Evolutionary conservation across 1,284 basidiomycete genomes (phyloP).

Genomic region (Meripilus lineatus): DNA sequence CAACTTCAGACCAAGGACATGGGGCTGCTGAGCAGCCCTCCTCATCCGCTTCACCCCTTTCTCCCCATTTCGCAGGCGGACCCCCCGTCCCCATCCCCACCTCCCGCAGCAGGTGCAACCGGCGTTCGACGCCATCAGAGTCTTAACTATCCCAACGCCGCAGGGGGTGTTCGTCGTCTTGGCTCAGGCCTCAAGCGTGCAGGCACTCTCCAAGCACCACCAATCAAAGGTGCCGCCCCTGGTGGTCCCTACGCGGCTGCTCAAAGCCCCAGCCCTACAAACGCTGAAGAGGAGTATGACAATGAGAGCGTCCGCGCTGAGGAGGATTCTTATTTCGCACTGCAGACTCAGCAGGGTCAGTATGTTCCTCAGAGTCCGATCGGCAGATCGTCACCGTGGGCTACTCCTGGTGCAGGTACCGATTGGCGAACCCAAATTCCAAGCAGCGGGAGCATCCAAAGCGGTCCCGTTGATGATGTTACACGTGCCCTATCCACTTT

Average conservation of each 20-base stretch:
- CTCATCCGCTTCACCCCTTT: slow-evolving; percentile 51
- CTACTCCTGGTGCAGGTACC: slow-evolving; percentile 35
- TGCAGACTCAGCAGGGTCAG: slow-evolving; percentile 30
- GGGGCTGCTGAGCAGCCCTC: slow-evolving; percentile 46
- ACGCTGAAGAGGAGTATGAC: slow-evolving; percentile 55
- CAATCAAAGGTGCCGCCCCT: slow-evolving; percentile 22
- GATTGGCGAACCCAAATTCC: slow-evolving; percentile 57
- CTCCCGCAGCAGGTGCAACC: slow-evolving; percentile 57
- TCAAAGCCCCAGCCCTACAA: slow-evolving; percentile 40
- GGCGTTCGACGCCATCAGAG: slow-evolving; percentile 75
- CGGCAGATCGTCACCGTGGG: slow-evolving; percentile 65
- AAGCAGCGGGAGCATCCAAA: slow-evolving; percentile 21
- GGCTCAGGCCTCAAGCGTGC: slow-evolving; percentile 61
- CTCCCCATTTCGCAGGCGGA: slow-evolving; percentile 47
- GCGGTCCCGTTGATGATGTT: slow-evolving; percentile 62
- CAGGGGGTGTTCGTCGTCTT: slow-evolving; percentile 40
- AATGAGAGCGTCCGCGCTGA: slow-evolving; percentile 50
- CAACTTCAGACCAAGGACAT: slow-evolving; percentile 39
- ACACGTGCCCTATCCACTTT: slow-evolving; percentile 65
- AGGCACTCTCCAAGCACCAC: slow-evolving; percentile 63
- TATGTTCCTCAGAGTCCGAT: slow-evolving; percentile 54
- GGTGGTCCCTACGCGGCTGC: slow-evolving; percentile 20
- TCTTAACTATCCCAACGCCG: slow-evolving; percentile 61
- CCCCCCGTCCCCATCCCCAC: slow-evolving; percentile 56
- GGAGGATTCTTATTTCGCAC: slow-evolving; percentile 49